These are phyloP conservation scores for California macrophylla DNA, from an alignment of 441 rosid genomes.

Conservation along the genomic window DNA sequence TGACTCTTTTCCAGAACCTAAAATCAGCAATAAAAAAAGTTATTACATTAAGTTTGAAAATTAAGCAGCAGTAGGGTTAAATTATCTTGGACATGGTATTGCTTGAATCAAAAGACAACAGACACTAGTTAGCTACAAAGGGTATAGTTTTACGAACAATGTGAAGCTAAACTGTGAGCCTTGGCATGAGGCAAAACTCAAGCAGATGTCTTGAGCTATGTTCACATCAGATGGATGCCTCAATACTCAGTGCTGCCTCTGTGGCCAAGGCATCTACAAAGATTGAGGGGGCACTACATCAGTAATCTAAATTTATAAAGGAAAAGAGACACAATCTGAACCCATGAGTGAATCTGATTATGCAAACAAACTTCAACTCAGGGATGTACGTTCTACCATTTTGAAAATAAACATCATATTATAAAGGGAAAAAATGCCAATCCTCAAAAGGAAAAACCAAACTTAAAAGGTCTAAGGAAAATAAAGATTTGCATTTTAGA, in stretches of 20 bases:
- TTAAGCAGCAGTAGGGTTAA: background rate
- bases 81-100: background rate
- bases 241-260: conserved; percentile 14
- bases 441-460: background rate
- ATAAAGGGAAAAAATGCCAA: background rate
- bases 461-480: background rate
- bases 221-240: conserved; percentile 10
- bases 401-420: background rate
- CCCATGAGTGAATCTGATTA: background rate
- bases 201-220: conserved; percentile 11
- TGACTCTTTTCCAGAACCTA: conserved; percentile 69
- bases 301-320: conserved; percentile 4
- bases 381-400: background rate
- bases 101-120: conserved; percentile 1
- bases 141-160: background rate
- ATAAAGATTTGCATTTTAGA: background rate
- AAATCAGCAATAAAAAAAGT: conserved; percentile 14
- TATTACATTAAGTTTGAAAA: background rate
- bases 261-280: conserved; percentile 13
- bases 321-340: background rate
- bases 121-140: background rate
- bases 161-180: conserved; percentile 1
- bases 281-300: conserved; percentile 12
- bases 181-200: conserved; percentile 11
- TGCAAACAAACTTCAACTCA: background rate